Percentiles rank a stretch among this genome's conserved stretches.
These are phyloP conservation scores for Lasiodiplodia gonubiensis DNA, from an alignment of 2,329 filamentous ascomycete species.

Conservation along the genomic window DNA sequence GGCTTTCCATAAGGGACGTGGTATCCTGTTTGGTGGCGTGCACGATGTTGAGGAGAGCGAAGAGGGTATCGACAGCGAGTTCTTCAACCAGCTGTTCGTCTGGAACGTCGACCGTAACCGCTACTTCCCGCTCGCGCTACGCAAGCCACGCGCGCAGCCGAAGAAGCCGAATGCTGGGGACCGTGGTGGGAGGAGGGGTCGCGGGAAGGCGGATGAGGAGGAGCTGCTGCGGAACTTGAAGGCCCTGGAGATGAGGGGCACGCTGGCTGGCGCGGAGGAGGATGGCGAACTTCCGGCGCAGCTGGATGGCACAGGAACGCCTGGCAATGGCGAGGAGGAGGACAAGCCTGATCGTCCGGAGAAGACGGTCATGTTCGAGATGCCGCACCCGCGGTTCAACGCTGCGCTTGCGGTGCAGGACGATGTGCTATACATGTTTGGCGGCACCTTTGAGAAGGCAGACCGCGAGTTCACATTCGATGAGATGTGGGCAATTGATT, in stretches of 20 bases:
- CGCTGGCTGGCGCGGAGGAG: constrained; percentile 54
- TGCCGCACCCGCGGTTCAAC: constrained; percentile 91
- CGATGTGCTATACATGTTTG: constrained; percentile 91
- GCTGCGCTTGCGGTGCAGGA: constrained; percentile 88
- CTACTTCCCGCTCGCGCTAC: constrained; percentile 82
- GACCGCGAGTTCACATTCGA: constrained; percentile 96
- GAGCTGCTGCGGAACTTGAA: constrained; percentile 87
- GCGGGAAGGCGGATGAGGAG: constrained; percentile 88
- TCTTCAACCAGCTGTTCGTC: constrained; percentile 89
- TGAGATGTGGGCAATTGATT: constrained; percentile 88
- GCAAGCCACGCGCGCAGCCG: constrained; percentile 72
- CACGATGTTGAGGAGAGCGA: constrained; percentile 91
- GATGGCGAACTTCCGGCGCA: constrained; percentile 40
- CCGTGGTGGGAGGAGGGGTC: constrained; percentile 63
- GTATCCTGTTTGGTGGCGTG: constrained; percentile 92
- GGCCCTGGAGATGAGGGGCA: constrained; percentile 77
- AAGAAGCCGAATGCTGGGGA: constrained; percentile 65
- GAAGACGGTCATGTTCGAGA: constrained; percentile 72
- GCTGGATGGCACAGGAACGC: constrained; percentile 25
- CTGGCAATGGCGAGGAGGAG: constrained; percentile 43
- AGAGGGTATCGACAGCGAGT: constrained; percentile 95
- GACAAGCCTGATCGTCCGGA: constrained; percentile 57
- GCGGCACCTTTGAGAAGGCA: constrained; percentile 93
- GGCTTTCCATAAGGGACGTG: constrained; percentile 90
- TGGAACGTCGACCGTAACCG: constrained; percentile 97